phyloP scores from a whole-genome alignment of 805 yeast genomes.

The Suhomyces sp. region DNA sequence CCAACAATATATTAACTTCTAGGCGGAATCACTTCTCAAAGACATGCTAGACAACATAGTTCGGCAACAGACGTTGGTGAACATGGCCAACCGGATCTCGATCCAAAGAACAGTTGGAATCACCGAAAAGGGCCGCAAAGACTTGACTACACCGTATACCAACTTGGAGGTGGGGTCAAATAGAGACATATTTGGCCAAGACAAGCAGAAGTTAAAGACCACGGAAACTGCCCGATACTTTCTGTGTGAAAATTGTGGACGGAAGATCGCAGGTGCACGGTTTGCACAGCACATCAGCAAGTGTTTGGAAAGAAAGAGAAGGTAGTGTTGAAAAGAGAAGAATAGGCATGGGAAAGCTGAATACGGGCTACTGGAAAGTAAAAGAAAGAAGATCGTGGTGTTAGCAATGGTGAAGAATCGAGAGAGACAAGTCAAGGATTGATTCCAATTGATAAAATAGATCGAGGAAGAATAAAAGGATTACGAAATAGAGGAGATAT shows the following conservation, averaged over 20 bases:
- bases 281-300: slow-evolving; percentile 93
- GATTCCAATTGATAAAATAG: no score
- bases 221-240: slow-evolving; percentile 60
- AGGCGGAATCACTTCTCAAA: slow-evolving; percentile 39
- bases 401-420: not conserved
- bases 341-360: no score
- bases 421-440: no score
- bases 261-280: slow-evolving; percentile 87
- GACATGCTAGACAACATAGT: slow-evolving; percentile 35
- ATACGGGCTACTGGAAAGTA: no score
- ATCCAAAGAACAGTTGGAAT: slow-evolving; percentile 17
- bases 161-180: slow-evolving; percentile 16
- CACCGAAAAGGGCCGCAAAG: slow-evolving; percentile 11
- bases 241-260: slow-evolving; percentile 74
- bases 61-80: slow-evolving; percentile 29
- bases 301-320: slow-evolving; percentile 71
- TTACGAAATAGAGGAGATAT: no score
- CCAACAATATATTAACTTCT: slow-evolving; percentile 9
- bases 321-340: no score
- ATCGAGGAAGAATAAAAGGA: no score
- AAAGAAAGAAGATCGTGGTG: not conserved
- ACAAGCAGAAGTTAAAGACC: slow-evolving; percentile 40
- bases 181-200: slow-evolving; percentile 52
- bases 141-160: slow-evolving; percentile 3
- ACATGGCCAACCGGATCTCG: slow-evolving; percentile 23